These are phyloP conservation scores for Solanum virginianum DNA, from an alignment of 257 asterid species.

Conservation along the genomic window DNA sequence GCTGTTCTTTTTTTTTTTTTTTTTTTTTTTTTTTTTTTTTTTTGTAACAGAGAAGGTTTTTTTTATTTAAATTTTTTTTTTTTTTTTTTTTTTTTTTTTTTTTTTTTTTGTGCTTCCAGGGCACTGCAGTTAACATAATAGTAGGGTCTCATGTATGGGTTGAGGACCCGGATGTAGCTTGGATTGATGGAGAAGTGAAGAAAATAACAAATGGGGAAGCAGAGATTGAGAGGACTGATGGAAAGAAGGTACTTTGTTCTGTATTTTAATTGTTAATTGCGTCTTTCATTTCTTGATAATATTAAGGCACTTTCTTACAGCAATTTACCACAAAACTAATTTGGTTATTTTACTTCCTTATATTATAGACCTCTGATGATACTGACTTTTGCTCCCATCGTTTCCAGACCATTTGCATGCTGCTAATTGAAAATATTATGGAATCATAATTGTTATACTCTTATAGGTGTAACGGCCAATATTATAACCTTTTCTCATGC, in stretches of 20 bases:
- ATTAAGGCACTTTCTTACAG: neutral
- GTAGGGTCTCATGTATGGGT: conserved; percentile 93
- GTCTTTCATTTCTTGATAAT: neutral
- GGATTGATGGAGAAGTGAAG: conserved; percentile 77
- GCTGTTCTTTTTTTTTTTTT: neutral
- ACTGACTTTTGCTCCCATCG: neutral
- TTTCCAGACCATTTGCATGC: neutral
- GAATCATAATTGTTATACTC: neutral
- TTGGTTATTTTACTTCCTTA: neutral
- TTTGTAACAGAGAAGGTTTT: too few species aligned
- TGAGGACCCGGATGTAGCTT: conserved; percentile 69
- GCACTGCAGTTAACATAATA: conserved; percentile 77
- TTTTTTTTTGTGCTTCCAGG: conserved; percentile 28
- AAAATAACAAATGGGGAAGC: conserved; percentile 62
- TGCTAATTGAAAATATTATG: neutral
- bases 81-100: neutral
- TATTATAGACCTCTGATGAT: neutral
- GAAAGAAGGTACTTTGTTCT: conserved; percentile 49
- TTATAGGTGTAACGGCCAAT: neutral
- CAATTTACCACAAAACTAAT: neutral
- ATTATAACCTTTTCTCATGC: neutral
- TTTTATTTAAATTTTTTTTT: too few species aligned
- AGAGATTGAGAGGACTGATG: conserved; percentile 65
- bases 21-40: neutral
- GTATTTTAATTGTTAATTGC: neutral